Conservation (phyloP, 2,329 filamentous ascomycete species). For the Ophiocordyceps robertsii region DNA sequence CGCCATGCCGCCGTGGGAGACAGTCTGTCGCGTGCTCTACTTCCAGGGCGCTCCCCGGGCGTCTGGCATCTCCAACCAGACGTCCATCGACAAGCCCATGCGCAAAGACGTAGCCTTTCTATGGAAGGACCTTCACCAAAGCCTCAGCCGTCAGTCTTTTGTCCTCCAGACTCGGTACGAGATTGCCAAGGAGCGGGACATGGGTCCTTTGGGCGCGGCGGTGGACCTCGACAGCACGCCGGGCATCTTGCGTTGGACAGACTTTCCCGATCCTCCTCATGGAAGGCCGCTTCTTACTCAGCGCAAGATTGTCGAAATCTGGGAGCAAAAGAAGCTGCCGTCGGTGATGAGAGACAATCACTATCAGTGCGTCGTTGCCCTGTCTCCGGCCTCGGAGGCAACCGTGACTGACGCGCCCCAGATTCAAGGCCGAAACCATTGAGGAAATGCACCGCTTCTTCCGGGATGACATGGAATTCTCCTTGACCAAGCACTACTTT, state of each 20-base stretch:
- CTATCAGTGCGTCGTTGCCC: constrained; percentile 26
- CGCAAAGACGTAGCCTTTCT: constrained; percentile 22
- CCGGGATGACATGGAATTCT: constrained; percentile 39
- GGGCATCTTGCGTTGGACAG: constrained; percentile 42
- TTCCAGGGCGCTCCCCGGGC: constrained; percentile 35
- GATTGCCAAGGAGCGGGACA: constrained; percentile 31
- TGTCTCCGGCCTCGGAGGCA: not conserved
- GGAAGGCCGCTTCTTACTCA: constrained; percentile 33
- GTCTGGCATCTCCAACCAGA: constrained; percentile 28
- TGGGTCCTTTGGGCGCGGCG: constrained; percentile 21
- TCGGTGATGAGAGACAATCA: constrained; percentile 37
- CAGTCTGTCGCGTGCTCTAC: constrained; percentile 37
- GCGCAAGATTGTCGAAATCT: constrained; percentile 43
- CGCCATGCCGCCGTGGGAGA: constrained; percentile 38
- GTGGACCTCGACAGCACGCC: constrained; percentile 27
- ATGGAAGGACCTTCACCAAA: constrained; percentile 42
- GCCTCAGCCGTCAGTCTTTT: constrained; percentile 42
- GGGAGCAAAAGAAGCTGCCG: constrained; percentile 33
- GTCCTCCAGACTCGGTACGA: constrained; percentile 42
- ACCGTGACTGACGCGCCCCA: constrained; percentile 8
- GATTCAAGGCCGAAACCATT: constrained; percentile 38
- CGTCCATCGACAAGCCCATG: constrained; percentile 22
- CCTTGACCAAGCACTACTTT: constrained; percentile 33
- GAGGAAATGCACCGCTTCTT: constrained; percentile 42
- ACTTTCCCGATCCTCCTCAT: constrained; percentile 44